Base-by-base conservation (phyloP, 306 rosid species). In the Myrica gale region DNA sequence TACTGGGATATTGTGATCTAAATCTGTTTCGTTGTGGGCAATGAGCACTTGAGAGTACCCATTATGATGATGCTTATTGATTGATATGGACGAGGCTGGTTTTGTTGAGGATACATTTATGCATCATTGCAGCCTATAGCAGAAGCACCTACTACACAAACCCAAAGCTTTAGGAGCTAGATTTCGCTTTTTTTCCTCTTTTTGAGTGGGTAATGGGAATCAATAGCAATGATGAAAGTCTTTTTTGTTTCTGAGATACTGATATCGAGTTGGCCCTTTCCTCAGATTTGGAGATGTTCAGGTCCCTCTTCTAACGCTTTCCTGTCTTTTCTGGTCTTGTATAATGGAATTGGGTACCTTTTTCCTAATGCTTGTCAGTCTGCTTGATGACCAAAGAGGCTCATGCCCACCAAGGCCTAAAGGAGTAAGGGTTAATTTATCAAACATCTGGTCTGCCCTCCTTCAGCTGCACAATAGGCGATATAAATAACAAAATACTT, bases 201-300 rank as follows among this genome's bases (percentile, higher is more conserved):
- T 77, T 32, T 72, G 50, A 26, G 71, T 42, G 7, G 69, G 54
- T 44, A 54, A 48, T 67, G 79, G 82, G 79, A 78, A 74, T 73
- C 60, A 74, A 82, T 62, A 78, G 52, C 70, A 76, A 76, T 79
- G 76, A 79, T 76, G 84, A 50, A 47, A 57, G 50, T 55, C 56
- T 75, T 63, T 61, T 7, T 70, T 65, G 41, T 57, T n/a, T 75
- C 78, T 55, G 62, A 68, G 41, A 48, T n/a, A 71, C 78, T 48
- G 62, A 68, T n/a, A 17, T 32, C 50, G 75, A 66, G 79, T 67
- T 76, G 81, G 81, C 72, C 11, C 76, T 83, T 46, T 83, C 87
- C 72, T n/a, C 32, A 72, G 81, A 83, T 83, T 68, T 79, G 81
- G 78, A 62, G 68, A 56, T 77, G 51, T 21, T 13, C 68, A 17